Conservation (phyloP, 805 yeast species). For the Lipomyces anomalus region DNA sequence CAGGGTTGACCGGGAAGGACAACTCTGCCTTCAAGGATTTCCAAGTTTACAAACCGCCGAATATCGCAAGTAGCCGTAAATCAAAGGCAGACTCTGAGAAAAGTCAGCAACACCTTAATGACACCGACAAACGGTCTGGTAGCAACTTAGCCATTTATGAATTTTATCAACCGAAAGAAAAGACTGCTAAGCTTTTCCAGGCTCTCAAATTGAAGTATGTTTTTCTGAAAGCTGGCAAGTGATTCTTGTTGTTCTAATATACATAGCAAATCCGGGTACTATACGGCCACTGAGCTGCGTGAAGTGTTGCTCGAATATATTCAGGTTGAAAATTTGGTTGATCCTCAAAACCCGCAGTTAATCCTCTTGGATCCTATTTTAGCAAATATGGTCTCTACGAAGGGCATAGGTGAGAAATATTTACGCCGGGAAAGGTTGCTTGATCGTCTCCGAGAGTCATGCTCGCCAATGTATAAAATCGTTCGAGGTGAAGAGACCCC, state of each 20-base stretch:
- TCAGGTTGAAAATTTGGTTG: constrained; percentile 44
- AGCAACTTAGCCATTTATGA: constrained; percentile 6
- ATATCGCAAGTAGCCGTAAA: constrained; percentile 23
- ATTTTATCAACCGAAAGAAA: constrained; percentile 33
- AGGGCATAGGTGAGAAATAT: constrained; percentile 6
- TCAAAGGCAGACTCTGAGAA: neutral
- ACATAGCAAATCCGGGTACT: constrained; percentile 41
- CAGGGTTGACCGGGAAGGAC: constrained; percentile 43
- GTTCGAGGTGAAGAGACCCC: constrained; percentile 47
- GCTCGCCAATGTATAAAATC: constrained; percentile 42
- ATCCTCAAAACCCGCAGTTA: constrained; percentile 46
- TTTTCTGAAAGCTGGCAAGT: constrained; percentile 36
- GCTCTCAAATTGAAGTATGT: too few relatives aligned
- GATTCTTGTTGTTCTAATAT: constrained; percentile 6
- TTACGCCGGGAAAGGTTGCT: constrained; percentile 36
- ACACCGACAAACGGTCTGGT: constrained; percentile 3
- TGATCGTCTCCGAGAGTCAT: constrained; percentile 40
- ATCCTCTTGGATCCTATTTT: constrained; percentile 54
- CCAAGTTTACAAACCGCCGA: constrained; percentile 47
- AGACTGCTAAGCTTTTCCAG: constrained; percentile 47
- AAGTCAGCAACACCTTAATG: neutral
- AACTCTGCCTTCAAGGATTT: constrained; percentile 52
- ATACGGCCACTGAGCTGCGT: constrained; percentile 52
- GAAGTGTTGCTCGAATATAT: constrained; percentile 53
- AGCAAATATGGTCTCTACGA: constrained; percentile 35